Evolutionary conservation across 495 filamentous ascomycete genomes (phyloP), one percentile per base, ranked within the genome.

Genomic region (Penicillium daleae): DNA sequence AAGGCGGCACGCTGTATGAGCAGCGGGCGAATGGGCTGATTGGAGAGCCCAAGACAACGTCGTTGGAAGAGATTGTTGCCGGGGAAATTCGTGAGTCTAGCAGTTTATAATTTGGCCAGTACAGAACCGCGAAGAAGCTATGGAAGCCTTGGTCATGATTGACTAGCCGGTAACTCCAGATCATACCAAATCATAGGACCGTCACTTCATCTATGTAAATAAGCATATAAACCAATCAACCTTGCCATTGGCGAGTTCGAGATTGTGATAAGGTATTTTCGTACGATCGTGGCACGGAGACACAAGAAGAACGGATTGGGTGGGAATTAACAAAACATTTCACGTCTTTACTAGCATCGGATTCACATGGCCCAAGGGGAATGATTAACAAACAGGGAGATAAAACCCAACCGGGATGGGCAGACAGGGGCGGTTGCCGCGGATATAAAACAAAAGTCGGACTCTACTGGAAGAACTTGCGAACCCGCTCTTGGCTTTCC

Each of bases 401-500:
- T 7, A 61, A 63, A 64, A 60, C 44, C 52, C 35, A 66, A 61
- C 46, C 57, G 46, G 60, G 52, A 56, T 7, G 31, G 33, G 52
- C 56, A 22, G 40, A 10, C 58, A 64, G 40, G 21, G 15, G 55
- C n/a, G 12, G 58, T 40, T 57, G 58, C 68, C 61, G n/a, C 51
- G 37, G 69, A 69, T 72, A 70, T 64, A 64, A 52, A 65, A 67
- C 69, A 67, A 59, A 64, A 67, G 29, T 50, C 37, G 48, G 57
- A 60, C 55, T 72, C 64, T 73, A 91, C 64, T 82, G 76, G 79
- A 93, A 92, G 73, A 87, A 86, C 46, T 82, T 83, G 64, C 89
- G 85, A 54, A 97, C 89, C 1, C 87, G 86, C 66, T 87, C 84
- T 75, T 94, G 91, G 60, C 85, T 89, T 59, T 94, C 90, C 2